Base-by-base conservation (phyloP, 75 land plant genomes). In the Cryptomeria japonica region DNA sequence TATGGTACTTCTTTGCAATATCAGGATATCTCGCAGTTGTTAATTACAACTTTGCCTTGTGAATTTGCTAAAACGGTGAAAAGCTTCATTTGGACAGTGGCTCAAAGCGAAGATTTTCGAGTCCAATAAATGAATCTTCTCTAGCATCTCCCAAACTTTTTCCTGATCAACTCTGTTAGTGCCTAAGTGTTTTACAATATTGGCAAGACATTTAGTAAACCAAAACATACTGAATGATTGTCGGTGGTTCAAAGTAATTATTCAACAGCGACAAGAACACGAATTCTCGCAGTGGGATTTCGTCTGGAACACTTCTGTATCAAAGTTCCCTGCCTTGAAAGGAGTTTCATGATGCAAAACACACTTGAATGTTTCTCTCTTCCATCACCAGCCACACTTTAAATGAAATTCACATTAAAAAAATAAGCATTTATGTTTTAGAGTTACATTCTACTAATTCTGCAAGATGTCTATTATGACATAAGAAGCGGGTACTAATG, bases 41-140 rank as follows among this genome's bases (percentile, higher is more conserved):
- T 0, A 44, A 44, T 6, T 44, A 8, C 7, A 44, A 44, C 47
- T 44, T 44, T n/a, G 7, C 47, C 47, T 7, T 44, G 0, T 6
- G 47, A 7, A 44, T 44, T 44, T 5, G 8, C 91, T 89, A 88
- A 70, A 85, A 47, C 80, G 86, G 28, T 61, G 61, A 16, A 89
- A 56, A 55, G 84, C 55, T 34, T 86, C 79, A 44, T 76, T 87
- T 44, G 91, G 91, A 19, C 53, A 70, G 58, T 89, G 83, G 41
- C 70, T 90, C 18, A 89, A 37, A 18, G 91, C 89, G 34, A 90
- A 90, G 46, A 89, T 91, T 87, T 90, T 89, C 4, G 91, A 80
- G 44, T 90, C 91, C 91, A 91, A 90, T 49, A 79, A 49, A 49
- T 49, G 53, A 49, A 11, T 49, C 12, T 12, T 49, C 53, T 49